Evolutionary conservation across 2,329 filamentous ascomycete genomes (phyloP).

Genomic region (Talaromyces sp.): DNA sequence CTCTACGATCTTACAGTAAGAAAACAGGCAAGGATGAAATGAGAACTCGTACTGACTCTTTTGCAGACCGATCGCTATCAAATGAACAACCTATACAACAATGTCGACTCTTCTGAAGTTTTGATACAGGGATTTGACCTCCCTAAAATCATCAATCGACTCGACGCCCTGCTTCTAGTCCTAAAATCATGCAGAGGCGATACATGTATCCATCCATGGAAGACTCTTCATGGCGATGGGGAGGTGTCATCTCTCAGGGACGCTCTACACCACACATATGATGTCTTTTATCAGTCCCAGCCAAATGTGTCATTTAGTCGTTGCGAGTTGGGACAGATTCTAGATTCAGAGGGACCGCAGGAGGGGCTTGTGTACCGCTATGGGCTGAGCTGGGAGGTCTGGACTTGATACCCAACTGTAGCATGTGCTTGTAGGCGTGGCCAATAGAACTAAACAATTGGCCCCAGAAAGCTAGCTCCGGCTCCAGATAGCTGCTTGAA

Average conservation of each 20-base stretch:
- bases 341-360: conserved; percentile 37
- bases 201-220: conserved; percentile 38
- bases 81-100: conserved; percentile 33
- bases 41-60: background rate
- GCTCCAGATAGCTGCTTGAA: background rate
- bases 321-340: conserved; percentile 37
- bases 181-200: conserved; percentile 39
- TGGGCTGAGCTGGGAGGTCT: conserved; percentile 16
- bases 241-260: conserved; percentile 31
- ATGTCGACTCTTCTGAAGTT: background rate
- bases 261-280: conserved; percentile 30
- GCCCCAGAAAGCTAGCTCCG: background rate
- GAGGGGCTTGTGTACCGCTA: conserved; percentile 21
- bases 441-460: background rate
- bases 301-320: conserved; percentile 33
- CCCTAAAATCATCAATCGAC: conserved; percentile 26
- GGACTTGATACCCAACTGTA: conserved; percentile 9
- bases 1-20: conserved; percentile 38
- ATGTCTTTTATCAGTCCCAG: conserved; percentile 34
- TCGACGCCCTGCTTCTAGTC: conserved; percentile 38
- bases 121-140: conserved; percentile 23
- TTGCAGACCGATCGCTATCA: conserved; percentile 36
- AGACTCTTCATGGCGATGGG: conserved; percentile 32
- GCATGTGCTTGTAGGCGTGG: background rate
- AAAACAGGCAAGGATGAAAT: too few species aligned